Base-by-base conservation (phyloP, 306 rosid genomes). In the Canavalia ensiformis region DNA sequence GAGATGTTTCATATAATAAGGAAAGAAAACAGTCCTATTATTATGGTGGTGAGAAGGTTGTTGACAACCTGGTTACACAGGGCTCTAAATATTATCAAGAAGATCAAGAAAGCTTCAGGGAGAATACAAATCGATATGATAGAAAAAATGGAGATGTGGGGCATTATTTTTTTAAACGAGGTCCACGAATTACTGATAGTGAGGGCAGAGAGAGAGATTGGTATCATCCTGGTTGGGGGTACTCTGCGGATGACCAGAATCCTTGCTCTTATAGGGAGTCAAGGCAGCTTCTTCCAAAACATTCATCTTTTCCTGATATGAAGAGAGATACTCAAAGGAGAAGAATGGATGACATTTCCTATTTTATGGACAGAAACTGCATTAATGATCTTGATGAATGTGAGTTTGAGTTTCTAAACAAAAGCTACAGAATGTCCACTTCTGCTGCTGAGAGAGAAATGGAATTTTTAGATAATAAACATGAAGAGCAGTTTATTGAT, bases 201-300 rank as follows among this genome's bases (percentile, higher is more conserved):
- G 88, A 68, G 71, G 89, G 78, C 63, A 64, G 73, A 46, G 69
- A 81, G 52, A 70, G 77, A 41, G 81, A 82, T 81, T 67, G 84
- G 88, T 52, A 75, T 85, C 71, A 7, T 58, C 72, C 58, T 83
- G 81, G 72, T 64, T 62, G 72, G 74, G 70, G 56, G 18, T 65
- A 39, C 73, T 76, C 75, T 72, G 51, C 65, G 55, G 82, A 81
- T 74, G 82, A 84, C 64, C n/a, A 8, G 64, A 83, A 56, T 83
- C 84, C 82, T 76, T 68, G 28, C 56, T 59, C 88, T 7, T 78
- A 57, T 29, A 76, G 87, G 82, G 87, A 86, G 69, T 72, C 90
- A 59, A 84, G 87, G 69, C 78, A 79, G 37, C 78, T 82, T 84
- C 68, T 28, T 74, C 80, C 88, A n/a, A 86, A 71, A 72, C 80